These are phyloP conservation scores for Antitrichia curtipendula DNA, from an alignment of 225 moss, liverwort and hornwort genomes.

Conservation along the genomic window DNA sequence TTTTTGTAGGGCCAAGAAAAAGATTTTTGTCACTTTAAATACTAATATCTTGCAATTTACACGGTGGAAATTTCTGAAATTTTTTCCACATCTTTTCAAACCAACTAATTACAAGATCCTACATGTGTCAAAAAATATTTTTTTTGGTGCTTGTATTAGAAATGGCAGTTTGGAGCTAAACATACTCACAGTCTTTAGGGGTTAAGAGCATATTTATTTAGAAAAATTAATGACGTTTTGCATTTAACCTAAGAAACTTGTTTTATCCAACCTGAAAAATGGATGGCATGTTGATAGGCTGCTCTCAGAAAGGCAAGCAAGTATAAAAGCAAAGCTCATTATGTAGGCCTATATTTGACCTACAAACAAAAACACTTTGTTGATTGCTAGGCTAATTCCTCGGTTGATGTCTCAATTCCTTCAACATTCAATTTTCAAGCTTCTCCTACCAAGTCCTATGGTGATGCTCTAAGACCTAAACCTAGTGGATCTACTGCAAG, in stretches of 20 bases:
- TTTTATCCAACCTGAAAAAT: fast-evolving
- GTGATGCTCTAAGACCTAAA: background rate
- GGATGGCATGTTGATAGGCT: fast-evolving
- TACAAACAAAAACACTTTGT: fast-evolving
- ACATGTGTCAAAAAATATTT: too few relatives aligned
- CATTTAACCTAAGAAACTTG: fast-evolving
- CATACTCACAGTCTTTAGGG: too few relatives aligned
- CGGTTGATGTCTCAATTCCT: fast-evolving
- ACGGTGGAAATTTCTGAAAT: too few relatives aligned
- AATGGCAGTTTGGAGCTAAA: too few relatives aligned
- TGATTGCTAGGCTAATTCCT: background rate
- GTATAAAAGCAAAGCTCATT: background rate
- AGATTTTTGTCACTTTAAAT: too few relatives aligned
- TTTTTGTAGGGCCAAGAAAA: too few relatives aligned
- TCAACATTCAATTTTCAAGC: fast-evolving
- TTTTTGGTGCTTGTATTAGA: too few relatives aligned
- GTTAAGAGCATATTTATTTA: background rate
- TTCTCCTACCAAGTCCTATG: fast-evolving
- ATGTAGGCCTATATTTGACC: fast-evolving
- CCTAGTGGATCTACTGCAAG: fast-evolving
- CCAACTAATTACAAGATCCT: too few relatives aligned
- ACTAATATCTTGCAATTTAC: too few relatives aligned
- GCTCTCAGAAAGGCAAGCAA: fast-evolving
- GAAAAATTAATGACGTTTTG: fast-evolving
- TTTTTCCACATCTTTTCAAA: too few relatives aligned